Percentiles rank a stretch among this genome's conserved stretches.
phyloP scores from a whole-genome alignment of 2,329 filamentous ascomycete species.

The Fusarium sp. region DNA sequence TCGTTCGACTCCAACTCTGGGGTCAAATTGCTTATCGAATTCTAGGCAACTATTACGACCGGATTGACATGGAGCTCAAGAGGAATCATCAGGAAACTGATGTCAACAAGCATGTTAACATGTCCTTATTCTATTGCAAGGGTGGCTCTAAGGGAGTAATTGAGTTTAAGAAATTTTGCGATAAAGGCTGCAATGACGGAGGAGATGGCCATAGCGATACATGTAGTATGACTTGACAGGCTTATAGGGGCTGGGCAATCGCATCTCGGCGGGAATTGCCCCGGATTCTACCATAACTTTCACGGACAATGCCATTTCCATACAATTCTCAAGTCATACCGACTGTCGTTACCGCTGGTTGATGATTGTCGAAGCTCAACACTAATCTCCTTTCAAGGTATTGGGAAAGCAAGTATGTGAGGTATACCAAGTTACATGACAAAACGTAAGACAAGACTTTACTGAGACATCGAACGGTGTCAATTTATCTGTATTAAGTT shows the following conservation, averaged over 20 bases:
- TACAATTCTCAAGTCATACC: too few species aligned
- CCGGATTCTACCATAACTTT: too few species aligned
- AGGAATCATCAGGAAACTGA: background rate
- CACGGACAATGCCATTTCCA: too few species aligned
- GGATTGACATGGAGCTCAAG: background rate
- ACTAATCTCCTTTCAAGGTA: background rate
- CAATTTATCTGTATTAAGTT: too few species aligned
- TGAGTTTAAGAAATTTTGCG: background rate
- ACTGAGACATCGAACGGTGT: too few species aligned
- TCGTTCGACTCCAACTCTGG: background rate
- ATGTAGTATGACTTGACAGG: background rate
- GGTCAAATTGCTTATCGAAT: background rate
- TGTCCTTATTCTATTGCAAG: background rate
- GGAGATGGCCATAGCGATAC: background rate
- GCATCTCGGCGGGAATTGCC: too few species aligned
- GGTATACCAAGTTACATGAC: too few species aligned
- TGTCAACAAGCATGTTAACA: background rate
- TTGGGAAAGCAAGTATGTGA: too few species aligned
- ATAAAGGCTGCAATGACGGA: background rate
- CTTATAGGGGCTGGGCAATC: too few species aligned
- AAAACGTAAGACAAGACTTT: too few species aligned
- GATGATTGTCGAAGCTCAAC: background rate
- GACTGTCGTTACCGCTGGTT: too few species aligned
- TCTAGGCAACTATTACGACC: background rate
- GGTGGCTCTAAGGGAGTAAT: background rate